Base-by-base conservation (phyloP, 2,329 filamentous ascomycete species). In the Xylariaceae sp. region DNA sequence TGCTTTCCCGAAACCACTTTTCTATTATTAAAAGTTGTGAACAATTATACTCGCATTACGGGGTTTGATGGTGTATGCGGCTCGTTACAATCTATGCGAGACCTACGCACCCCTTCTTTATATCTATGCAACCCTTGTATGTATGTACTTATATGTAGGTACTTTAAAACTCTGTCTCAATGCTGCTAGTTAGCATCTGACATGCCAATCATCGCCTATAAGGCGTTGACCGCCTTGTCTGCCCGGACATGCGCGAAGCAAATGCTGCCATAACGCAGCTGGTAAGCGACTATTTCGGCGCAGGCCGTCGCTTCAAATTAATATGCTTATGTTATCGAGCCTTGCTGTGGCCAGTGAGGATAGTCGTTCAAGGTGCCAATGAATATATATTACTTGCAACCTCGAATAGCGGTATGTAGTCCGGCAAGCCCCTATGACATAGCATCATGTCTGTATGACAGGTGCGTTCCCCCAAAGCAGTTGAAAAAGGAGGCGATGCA, bases 181-280 rank as follows among this genome's bases (percentile, higher is more conserved):
- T 46, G 19, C 37, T 40, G 32, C 21, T 19, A n/a, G n/a, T n/a
- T n/a, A 2, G 18, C 44, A 50, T 51, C 19, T 23, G 41, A 50
- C 41, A 23, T 43, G 2, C 46, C 41, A 44, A 41, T 26, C 16
- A 45, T 43, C 16, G 52, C 50, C 56, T 56, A 56, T 48, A 47
- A 53, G 21, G 44, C 29, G 47, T 58, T 60, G 60, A 62, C 60
- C 60, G 60, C 60, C 50, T 56, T 50, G 32, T 26, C 45, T 40
- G 21, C 50, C 50, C 60, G 60, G 60, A 62, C 57, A 60, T 62
- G 32, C 60, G 57, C 60, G 60, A 62, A 54, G 60, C 48, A 48
- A 40, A 54, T 16, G 58, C 45, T 29, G 32, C 54, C 44, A 50
- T 42, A 16, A 58, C 44, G 45, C 41, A 58, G 60, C 60, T 62